Evolutionary conservation across 305 asterid species (phyloP).

Genomic region (Solanum aculeatissimum): DNA sequence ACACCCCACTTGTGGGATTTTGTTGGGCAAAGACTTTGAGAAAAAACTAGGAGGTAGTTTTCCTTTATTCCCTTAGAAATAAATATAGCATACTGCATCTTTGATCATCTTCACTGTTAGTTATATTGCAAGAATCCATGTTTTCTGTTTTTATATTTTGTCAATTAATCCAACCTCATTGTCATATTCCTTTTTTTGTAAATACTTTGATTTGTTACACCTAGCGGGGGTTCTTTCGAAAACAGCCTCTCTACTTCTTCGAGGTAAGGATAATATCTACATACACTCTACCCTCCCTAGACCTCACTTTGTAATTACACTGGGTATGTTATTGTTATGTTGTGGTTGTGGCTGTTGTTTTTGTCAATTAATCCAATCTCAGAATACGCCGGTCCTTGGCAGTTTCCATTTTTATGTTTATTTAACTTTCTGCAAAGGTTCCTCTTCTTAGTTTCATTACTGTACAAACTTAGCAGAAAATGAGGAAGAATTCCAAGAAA

Average conservation of each 20-base stretch:
- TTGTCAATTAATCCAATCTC: not conserved
- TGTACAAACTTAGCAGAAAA: not conserved
- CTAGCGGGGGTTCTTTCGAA: no score
- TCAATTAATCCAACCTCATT: not conserved
- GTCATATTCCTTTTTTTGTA: no score
- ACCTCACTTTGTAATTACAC: no score
- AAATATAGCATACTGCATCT: not conserved
- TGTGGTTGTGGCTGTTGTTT: no score
- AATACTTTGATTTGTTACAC: no score
- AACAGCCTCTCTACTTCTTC: no score
- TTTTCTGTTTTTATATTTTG: not conserved
- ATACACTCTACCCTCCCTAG: no score
- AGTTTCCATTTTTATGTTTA: not conserved
- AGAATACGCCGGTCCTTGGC: not conserved
- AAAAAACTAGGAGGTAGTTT: not conserved
- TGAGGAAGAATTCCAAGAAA: not conserved
- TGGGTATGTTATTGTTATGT: no score
- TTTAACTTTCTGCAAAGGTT: not conserved
- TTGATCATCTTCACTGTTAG: not conserved
- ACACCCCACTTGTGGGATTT: no score
- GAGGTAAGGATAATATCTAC: no score
- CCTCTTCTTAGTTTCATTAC: not conserved
- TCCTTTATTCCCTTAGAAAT: not conserved
- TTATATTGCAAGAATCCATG: not conserved
- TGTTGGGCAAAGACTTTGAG: not conserved